Evolutionary conservation across 139 green algal genomes (phyloP), one percentile per base, ranked within the genome.

Genomic region (Micractinium sp.): DNA sequence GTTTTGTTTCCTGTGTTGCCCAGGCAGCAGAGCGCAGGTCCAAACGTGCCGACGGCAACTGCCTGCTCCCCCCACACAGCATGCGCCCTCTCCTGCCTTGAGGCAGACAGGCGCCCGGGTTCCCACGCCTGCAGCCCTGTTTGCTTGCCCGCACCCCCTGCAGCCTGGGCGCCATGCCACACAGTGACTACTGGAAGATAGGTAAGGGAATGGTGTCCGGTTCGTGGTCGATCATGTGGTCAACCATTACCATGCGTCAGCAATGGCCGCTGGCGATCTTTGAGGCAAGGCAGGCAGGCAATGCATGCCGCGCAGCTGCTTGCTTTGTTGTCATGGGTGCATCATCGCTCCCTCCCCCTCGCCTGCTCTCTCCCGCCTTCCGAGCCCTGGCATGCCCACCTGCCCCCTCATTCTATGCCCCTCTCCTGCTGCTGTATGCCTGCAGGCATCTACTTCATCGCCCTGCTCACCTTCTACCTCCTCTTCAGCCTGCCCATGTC

Each of bases 401-500:
- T 56, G 47, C 47, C 47, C 47, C 9, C 47, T 9, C 47, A 56
- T 9, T 9, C 9, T 5, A 56, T 9, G 47, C 47, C 47, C 47
- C 47, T n/a, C 47, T 56, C 47, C 47, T 56, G 47, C 47, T 56
- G 47, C 47, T 56, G 47, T 56, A 5, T 56, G 47, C 9, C 47
- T 56, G 47, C 47, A 56, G 63, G 63, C 63, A 71, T 71, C 63
- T 71, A 71, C 63, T 71, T 71, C 14, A 2, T 27, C 14, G 63
- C 22, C 63, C 7, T 74, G 35, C 60, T 93, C 0, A 3, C 91
- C 1, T 18, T 92, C 38, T 93, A 93, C 67, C 56, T 93, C n/a
- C 74, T 93, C 13, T 91, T 90, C 80, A 82, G 41, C n/a, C 67
- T 93, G 82, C 90, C 90, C 47, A 86, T 93, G 82, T 85, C 53